phyloP scores from a whole-genome alignment of 192 early-diverging fungal genomes.

The Dimargaris xerosporica region DNA sequence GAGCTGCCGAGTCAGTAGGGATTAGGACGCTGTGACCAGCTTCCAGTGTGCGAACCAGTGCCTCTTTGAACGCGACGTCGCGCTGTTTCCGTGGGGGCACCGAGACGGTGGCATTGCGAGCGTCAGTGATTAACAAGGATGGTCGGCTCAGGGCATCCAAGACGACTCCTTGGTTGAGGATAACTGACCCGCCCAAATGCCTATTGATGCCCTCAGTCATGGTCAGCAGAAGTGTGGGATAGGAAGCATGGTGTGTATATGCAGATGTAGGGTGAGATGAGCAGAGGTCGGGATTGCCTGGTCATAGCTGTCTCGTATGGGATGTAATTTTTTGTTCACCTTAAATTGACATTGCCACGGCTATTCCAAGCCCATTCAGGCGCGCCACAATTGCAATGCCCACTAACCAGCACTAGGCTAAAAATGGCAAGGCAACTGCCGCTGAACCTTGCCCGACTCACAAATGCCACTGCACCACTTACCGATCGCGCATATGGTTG shows the following conservation, averaged over 20 bases:
- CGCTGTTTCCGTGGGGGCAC: constrained; percentile 56
- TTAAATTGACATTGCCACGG: background rate
- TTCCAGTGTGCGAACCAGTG: constrained; percentile 40
- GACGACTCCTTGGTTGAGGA: constrained; percentile 43
- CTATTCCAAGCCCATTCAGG: background rate
- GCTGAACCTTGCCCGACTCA: constrained; percentile 14
- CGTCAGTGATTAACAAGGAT: constrained; percentile 85
- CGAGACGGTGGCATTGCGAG: constrained; percentile 53
- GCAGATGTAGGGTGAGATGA: constrained; percentile 8
- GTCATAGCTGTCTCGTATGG: background rate
- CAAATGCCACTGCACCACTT: constrained; percentile 21
- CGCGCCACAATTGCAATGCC: background rate
- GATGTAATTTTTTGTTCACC: background rate
- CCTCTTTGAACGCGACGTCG: constrained; percentile 60
- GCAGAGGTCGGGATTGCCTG: background rate
- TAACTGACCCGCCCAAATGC: constrained; percentile 61
- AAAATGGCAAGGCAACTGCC: background rate
- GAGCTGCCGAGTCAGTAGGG: constrained; percentile 76
- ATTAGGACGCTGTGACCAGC: constrained; percentile 68
- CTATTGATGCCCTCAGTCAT: constrained; percentile 18
- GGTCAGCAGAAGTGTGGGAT: background rate
- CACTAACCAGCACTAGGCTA: background rate
- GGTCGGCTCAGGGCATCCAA: constrained; percentile 55
- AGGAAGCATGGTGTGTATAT: constrained; percentile 11
- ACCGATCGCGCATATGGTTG: constrained; percentile 85